Base-by-base conservation (phyloP, 441 rosid genomes). In the Monsonia emarginata region DNA sequence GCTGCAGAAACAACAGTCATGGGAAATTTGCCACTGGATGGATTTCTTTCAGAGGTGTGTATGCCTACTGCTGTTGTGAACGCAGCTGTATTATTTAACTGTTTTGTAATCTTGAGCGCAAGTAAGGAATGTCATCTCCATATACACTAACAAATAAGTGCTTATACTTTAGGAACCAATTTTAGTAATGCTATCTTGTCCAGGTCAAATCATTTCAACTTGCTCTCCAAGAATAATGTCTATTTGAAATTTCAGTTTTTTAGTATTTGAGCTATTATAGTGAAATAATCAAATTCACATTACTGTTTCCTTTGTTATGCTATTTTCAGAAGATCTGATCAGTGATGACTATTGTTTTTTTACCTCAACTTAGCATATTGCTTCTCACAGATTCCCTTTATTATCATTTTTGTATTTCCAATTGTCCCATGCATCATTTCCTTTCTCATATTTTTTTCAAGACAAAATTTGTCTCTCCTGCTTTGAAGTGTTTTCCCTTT, bases 31-130 rank as follows among this genome's bases (percentile, higher is more conserved):
- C 79, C 87, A 65, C 72, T 82, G 52, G 74, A 74, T 34, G 87
- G 87, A 62, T 87, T 87, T 61, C 69, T 87, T 30, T 81, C 90
- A 54, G 76, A 78, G 90, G 90, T 87, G 66, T 66, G 85, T 80
- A 71, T 70, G 66, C 70, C 70, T 26, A 13, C 69, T 66, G 0
- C 26, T 42, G 44, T 27, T 66, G 26, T 46, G 52, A 46, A 46
- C 16, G 19, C 52, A 46, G 4, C 3, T n/a, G 16, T 16, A 46
- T n/a, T 46, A 46, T 16, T 46, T 46, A n/a, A 46, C 16, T 18
- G 16, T n/a, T 46, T 46, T 11, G 2, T 40, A 40, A 11, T 40
- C 46, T 18, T 40, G 46, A 46, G 1, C 16, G 52, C 22, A 46
- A 4, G 19, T 18, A 46, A 46, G 52, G 52, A 46, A 46, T 46